A percentile compares a stretch with the other conserved stretches of the same genome.
Conservation (phyloP, 805 yeast genomes). For the Sporopachydermia quercuum region DNA sequence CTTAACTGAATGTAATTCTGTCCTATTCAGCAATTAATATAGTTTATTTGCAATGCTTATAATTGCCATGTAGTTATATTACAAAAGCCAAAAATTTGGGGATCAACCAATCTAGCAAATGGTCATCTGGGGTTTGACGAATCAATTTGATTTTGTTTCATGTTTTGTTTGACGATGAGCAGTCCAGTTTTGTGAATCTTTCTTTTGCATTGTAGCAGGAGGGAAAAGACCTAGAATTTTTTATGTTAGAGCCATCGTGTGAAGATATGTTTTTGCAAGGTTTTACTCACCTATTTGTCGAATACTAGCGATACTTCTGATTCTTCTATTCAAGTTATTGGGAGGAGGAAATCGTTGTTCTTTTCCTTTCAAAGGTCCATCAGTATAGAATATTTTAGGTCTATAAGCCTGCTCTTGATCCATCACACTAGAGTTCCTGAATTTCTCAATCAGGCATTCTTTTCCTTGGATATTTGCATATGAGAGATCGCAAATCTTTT, state of each 20-base stretch:
- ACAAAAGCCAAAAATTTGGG: too few relatives aligned
- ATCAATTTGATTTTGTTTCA: too few relatives aligned
- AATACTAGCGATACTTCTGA: constrained; percentile 19
- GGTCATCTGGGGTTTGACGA: too few relatives aligned
- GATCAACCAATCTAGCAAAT: too few relatives aligned
- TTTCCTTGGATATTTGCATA: constrained; percentile 39
- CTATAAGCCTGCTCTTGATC: constrained; percentile 29
- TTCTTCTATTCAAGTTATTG: constrained; percentile 17
- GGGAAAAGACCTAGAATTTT: not conserved
- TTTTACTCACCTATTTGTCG: constrained; percentile 15
- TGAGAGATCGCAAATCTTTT: constrained; percentile 34
- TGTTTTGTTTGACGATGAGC: too few relatives aligned
- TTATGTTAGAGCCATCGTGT: too few relatives aligned
- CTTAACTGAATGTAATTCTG: too few relatives aligned
- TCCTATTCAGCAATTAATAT: too few relatives aligned
- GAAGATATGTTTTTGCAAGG: too few relatives aligned
- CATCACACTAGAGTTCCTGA: constrained; percentile 36
- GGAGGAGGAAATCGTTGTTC: constrained; percentile 29
- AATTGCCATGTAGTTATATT: too few relatives aligned
- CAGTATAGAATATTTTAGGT: constrained; percentile 31
- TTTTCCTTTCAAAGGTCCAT: constrained; percentile 27
- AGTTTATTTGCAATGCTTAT: too few relatives aligned
- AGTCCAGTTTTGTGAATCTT: too few relatives aligned
- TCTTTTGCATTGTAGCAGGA: not conserved
- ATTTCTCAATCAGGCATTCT: constrained; percentile 28